Conservation (phyloP, 768 basidiomycete genomes). For the Asterophora lycoperdoides region DNA sequence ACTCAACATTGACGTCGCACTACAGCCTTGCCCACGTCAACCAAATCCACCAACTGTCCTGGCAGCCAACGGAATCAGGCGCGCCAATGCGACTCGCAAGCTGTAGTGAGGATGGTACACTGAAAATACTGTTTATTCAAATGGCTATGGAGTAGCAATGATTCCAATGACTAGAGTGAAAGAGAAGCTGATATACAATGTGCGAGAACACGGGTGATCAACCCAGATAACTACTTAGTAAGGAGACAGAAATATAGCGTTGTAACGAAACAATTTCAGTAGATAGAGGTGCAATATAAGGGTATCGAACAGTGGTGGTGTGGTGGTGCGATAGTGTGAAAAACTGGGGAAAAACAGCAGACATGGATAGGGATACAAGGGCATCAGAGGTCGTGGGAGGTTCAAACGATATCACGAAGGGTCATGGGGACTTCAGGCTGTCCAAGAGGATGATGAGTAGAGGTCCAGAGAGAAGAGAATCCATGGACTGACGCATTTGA, state of each 20-base stretch:
- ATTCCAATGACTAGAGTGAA: constrained; percentile 39
- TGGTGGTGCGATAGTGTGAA: constrained; percentile 45
- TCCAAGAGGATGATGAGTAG: constrained; percentile 21
- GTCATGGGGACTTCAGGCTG: constrained; percentile 90
- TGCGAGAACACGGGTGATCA: constrained; percentile 44
- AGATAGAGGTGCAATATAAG: constrained; percentile 50
- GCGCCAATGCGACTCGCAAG: constrained; percentile 62
- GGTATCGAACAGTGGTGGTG: constrained; percentile 68
- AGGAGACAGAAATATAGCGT: constrained; percentile 28
- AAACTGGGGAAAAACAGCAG: constrained; percentile 26
- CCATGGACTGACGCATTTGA: constrained; percentile 75
- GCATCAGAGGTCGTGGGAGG: constrained; percentile 40
- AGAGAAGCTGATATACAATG: constrained; percentile 67
- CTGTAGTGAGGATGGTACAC: constrained; percentile 90
- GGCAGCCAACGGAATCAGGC: constrained; percentile 49
- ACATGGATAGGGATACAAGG: constrained; percentile 72
- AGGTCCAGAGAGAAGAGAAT: neutral
- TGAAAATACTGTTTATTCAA: constrained; percentile 70
- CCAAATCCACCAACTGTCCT: constrained; percentile 78
- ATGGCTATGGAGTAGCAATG: constrained; percentile 44
- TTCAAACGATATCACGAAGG: constrained; percentile 83
- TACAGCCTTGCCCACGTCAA: constrained; percentile 68
- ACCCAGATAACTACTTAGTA: constrained; percentile 11
- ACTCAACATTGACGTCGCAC: constrained; percentile 5
- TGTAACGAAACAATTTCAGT: constrained; percentile 59